Base-by-base conservation (phyloP, 129 eudicot species). In the Kitagawia praeruptora region DNA sequence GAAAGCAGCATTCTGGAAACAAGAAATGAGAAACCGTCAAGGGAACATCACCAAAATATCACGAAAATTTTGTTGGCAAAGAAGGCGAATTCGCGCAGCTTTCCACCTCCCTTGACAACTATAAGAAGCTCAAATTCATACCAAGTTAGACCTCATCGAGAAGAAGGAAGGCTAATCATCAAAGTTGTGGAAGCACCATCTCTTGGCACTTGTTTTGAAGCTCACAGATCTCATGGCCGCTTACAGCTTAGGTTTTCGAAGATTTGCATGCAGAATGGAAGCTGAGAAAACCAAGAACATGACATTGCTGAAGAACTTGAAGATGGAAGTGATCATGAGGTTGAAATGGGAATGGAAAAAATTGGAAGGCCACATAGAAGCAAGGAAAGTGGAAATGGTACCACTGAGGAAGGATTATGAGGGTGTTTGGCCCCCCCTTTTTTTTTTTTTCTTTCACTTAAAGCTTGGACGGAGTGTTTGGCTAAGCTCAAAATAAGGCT, bases 91-190 rank as follows among this genome's bases (percentile, higher is more conserved):
- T 49, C 84, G 3, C 84, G 79, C 4, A 87, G 77, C 70, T 86
- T 89, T 83, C 98, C 98, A 37, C 98, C 97, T 78, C 98, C 97
- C n/a, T 89, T 94, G 89, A 88, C 92, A 41, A 87, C 89, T 0
- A 85, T 87, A 42, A 85, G 91, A 38, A 88, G 89, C 19, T 75
- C 93, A 6, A 90, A 74, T 80, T 83, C 87, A 14, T 58, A 91
- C 63, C 93, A 88, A 70, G 86, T 89, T 45, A 46, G 83, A 77
- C 81, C 90, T 4, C 87, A 75, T 83, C 83, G 93, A 0, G 90
- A 86, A 79, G 87, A 85, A 3, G 98, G 98, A 11, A 80, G 98
- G 74, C 81, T 94, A 77, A 80, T 91, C 25, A 88, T 94, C 1
- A 85, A 90, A 74, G 98, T 91, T 5, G 80, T 85, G 31, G 87